Percentiles rank a stretch among this genome's conserved stretches.
Conservation (phyloP, 352 stramenopile genomes). For the Globisporangium mamillatum region DNA sequence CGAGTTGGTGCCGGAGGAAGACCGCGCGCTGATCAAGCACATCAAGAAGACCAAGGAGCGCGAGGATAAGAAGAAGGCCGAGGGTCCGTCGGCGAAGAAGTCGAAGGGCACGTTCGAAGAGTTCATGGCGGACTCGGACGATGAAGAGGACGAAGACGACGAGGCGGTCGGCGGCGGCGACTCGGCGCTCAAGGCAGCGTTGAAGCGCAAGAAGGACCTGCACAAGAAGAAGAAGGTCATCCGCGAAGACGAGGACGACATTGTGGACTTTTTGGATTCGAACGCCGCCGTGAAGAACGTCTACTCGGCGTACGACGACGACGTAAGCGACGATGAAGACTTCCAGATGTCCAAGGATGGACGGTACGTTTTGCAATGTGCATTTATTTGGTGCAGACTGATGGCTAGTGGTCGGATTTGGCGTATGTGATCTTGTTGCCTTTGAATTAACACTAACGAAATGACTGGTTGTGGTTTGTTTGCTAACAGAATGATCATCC, state of each 20-base stretch:
- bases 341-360: slow-evolving; percentile 91
- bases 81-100: slow-evolving; percentile 57
- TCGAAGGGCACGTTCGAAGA: slow-evolving; percentile 59
- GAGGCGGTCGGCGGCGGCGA: slow-evolving; percentile 65
- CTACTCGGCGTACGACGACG: slow-evolving; percentile 45
- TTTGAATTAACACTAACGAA: not conserved
- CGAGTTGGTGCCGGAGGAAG: slow-evolving; percentile 86
- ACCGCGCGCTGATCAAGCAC: slow-evolving; percentile 92
- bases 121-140: slow-evolving; percentile 80
- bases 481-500: slow-evolving; percentile 69
- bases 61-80: slow-evolving; percentile 85
- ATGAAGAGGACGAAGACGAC: slow-evolving; percentile 74
- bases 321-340: slow-evolving; percentile 68
- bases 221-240: slow-evolving; percentile 76
- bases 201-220: slow-evolving; percentile 78
- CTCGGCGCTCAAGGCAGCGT: slow-evolving; percentile 72
- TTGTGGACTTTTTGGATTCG: slow-evolving; percentile 92
- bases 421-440: not conserved
- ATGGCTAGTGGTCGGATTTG: not conserved
- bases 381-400: slow-evolving; percentile 1
- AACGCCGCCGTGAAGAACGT: slow-evolving; percentile 90
- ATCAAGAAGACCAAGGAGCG: slow-evolving; percentile 95
- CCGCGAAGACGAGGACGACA: slow-evolving; percentile 82
- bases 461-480: not conserved
- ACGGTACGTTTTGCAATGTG: slow-evolving; percentile 49